Evolutionary conservation across 108 stramenopile species (phyloP), one percentile per base, ranked within the genome.

Genomic region (Epipyxis sp.): DNA sequence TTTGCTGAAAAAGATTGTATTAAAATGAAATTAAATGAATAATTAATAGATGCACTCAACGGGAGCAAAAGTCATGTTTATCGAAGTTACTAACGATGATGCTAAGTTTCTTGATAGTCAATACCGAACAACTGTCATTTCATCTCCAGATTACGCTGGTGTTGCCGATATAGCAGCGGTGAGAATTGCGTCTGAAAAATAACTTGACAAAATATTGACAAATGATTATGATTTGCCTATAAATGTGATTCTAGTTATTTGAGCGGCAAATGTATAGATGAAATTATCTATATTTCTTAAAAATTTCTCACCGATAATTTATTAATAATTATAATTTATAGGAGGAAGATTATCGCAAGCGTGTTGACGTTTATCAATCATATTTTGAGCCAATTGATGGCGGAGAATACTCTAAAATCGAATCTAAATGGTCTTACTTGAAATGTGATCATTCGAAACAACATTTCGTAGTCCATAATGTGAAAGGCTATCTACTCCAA

Each of bases 41-140:
- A 78, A 80, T 34, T 67, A 83, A 10, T 43, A 77, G 59, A 50
- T 85, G 29, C 13, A 69, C 59, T 42, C 77, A 40, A 72, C 81
- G 40, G 85, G 85, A 25, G 80, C 69, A 42, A 95, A 97, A 82
- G 37, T 90, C 59, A 89, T 99, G 77, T 92, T 96, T 82, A 79
- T 99, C 50, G 97, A 99, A 86, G 87, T 84, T 59, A 86, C 96
- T 45, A 92, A 92, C 76, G 89, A 94, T 77, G 87, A 93, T 45
- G 88, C 90, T 68, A 86, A 87, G 57, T 88, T 91, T 67, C 83
- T 88, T 72, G 29, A 29, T 3, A 57, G 25, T 3, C 71, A 74
- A 10, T 74, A 74, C 34, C 44, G 50, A 16, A 29, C 50, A 16
- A 74, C 71, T 29, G 71, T 57, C 50, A 27, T 6, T 6, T 39